Evolutionary conservation across 1,284 basidiomycete species (phyloP).

Genomic region (Cryptococcus jaspeensis): DNA sequence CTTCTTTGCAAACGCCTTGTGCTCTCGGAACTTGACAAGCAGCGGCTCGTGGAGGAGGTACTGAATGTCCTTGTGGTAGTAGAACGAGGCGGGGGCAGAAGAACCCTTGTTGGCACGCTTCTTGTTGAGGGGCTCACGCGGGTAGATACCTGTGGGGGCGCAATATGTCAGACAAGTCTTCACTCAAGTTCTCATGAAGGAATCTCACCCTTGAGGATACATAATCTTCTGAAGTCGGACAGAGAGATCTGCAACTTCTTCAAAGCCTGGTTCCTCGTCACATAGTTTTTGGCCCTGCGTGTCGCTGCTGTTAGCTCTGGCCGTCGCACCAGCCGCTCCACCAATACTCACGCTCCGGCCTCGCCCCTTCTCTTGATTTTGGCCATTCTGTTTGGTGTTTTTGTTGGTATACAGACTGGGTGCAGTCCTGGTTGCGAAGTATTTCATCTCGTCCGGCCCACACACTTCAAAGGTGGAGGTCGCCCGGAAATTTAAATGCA

Average conservation of each 20-base stretch:
- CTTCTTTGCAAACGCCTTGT: constrained; percentile 99
- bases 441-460: neutral
- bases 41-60: constrained; percentile 98
- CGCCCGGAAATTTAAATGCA: constrained; percentile 11
- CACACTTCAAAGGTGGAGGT: constrained; percentile 14
- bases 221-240: constrained; percentile 93
- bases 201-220: constrained; percentile 90
- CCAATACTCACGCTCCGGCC: constrained; percentile 64
- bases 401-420: neutral
- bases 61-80: constrained; percentile 97
- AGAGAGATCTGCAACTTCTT: constrained; percentile 95
- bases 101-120: constrained; percentile 98
- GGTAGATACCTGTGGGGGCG: constrained; percentile 76
- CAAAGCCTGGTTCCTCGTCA: constrained; percentile 84
- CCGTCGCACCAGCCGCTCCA: neutral
- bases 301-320: neutral
- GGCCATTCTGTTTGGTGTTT: constrained; percentile 62
- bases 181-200: constrained; percentile 1
- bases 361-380: constrained; percentile 87
- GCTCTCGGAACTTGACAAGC: constrained; percentile 89
- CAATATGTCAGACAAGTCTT: neutral
- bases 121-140: constrained; percentile 86
- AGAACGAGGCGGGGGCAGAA: constrained; percentile 94
- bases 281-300: constrained; percentile 78
- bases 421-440: neutral